Conservation (phyloP, 805 yeast genomes). For the Grigorovia humatica region DNA sequence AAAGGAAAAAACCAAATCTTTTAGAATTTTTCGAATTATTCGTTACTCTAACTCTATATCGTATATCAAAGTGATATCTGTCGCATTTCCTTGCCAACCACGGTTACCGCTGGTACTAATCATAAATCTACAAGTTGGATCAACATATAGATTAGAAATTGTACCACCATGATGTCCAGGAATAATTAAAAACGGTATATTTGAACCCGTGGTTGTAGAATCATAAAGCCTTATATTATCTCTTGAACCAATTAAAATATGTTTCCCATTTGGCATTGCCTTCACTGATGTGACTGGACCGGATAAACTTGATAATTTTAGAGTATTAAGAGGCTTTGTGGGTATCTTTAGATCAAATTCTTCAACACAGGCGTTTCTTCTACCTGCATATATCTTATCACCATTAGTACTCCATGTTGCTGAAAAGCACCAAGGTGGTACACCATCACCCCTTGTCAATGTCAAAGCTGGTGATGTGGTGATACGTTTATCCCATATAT, state of each 20-base stretch:
- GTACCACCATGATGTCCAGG: constrained; percentile 97
- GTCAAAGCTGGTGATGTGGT: constrained; percentile 33
- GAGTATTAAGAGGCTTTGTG: constrained; percentile 39
- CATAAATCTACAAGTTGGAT: constrained; percentile 81
- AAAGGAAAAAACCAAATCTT: not conserved
- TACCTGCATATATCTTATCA: constrained; percentile 65
- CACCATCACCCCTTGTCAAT: constrained; percentile 45
- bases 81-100: constrained; percentile 83
- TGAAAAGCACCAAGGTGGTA: constrained; percentile 92
- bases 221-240: constrained; percentile 88
- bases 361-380: constrained; percentile 83
- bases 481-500: constrained; percentile 72
- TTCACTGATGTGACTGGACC: constrained; percentile 82
- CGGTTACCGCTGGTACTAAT: constrained; percentile 88
- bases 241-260: constrained; percentile 75
- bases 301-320: constrained; percentile 74
- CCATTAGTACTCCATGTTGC: constrained; percentile 75
- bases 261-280: constrained; percentile 71
- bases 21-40: no score
- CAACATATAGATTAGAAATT: constrained; percentile 65
- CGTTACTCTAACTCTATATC: constrained; percentile 47
- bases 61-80: constrained; percentile 74
- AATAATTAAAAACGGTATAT: constrained; percentile 72
- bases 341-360: constrained; percentile 54
- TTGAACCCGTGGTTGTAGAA: constrained; percentile 25